Base-by-base conservation (phyloP, 2,329 filamentous ascomycete genomes). In the Cladobotryum protrusum region DNA sequence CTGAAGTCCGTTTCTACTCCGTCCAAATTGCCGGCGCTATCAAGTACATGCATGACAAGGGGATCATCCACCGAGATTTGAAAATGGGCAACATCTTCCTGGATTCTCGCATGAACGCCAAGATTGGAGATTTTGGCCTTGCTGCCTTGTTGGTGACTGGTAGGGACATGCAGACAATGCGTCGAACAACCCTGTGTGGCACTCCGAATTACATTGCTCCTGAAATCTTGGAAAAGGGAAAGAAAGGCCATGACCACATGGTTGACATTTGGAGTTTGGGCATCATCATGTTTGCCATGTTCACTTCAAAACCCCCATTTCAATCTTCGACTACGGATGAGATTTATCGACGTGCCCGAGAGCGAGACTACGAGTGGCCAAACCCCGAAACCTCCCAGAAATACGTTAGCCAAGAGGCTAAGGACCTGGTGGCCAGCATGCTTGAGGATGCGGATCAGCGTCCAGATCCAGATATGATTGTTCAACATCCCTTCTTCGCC, bases 31-130 rank as follows among this genome's bases (percentile, higher is more conserved):
- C 92, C 57, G 93, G 93, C 34, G 93, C 93, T 35, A 92, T 99
- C 70, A 97, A 97, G 70, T 99, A 99, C 65, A 87, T 99, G 75
- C 95, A 99, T 68, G 84, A 84, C 62, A 87, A 95, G 65, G 93
- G 92, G 57, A 95, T 99, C 54, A 96, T 97, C 45, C 93, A 99
- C 69, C 83, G 93, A 45, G 93, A 99, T 68, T 71, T 99, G 59
- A 99, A 99, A 71, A 97, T 96, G 76, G 95, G 93, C 44, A 99
- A 99, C 66, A 85, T 99, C 58, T 99, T 99, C 62, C 77, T 99
- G 47, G 93, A 99, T 67, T 82, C 82, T 48, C 78, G 90, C 58
- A 96, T 99, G 92, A 95, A 99, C 63, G 86, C 96, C 60, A 99
- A 99, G 67, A 89, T 99, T 60, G 93, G 93, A 41, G 93, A 99